Evolutionary conservation across 352 stramenopile genomes (phyloP).

Genomic region (Globisporangium cederbergense): DNA sequence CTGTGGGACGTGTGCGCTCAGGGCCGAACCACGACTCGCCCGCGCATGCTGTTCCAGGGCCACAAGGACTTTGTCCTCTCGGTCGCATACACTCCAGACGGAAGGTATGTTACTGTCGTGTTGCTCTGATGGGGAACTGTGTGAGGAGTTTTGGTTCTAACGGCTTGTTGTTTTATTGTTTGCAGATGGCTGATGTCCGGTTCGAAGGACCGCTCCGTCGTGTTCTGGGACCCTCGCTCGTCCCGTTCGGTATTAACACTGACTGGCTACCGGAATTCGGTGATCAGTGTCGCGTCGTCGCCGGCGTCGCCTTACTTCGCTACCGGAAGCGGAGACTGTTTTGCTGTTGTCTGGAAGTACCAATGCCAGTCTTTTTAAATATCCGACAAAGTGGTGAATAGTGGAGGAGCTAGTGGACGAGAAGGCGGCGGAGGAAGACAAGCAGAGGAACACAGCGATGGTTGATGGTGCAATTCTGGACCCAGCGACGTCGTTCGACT

Average conservation of each 20-base stretch:
- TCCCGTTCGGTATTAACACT: slow-evolving; percentile 80
- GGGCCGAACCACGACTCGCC: slow-evolving; percentile 72
- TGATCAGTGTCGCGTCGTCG: slow-evolving; percentile 87
- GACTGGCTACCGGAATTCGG: slow-evolving; percentile 83
- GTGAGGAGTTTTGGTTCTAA: too few species aligned
- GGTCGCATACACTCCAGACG: slow-evolving; percentile 83
- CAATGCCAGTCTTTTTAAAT: slow-evolving; percentile 87
- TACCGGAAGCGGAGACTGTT: slow-evolving; percentile 80
- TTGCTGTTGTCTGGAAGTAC: slow-evolving; percentile 87
- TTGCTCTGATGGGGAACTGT: background rate
- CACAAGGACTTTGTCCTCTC: slow-evolving; percentile 88
- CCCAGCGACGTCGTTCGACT: background rate
- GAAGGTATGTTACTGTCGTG: slow-evolving; percentile 45
- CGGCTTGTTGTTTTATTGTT: slow-evolving; percentile 5
- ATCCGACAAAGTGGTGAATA: slow-evolving; percentile 28
- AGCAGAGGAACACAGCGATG: background rate
- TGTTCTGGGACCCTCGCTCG: slow-evolving; percentile 85
- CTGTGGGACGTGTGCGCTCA: slow-evolving; percentile 81
- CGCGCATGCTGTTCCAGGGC: slow-evolving; percentile 85
- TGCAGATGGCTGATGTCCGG: slow-evolving; percentile 83
- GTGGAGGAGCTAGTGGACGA: slow-evolving; percentile 6
- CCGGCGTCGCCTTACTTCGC: slow-evolving; percentile 82
- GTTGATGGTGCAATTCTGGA: background rate
- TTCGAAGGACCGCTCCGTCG: slow-evolving; percentile 83
- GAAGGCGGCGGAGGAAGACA: background rate